Evolutionary conservation across 352 stramenopile genomes (phyloP).

Genomic region (Phytophthora agathidicida): DNA sequence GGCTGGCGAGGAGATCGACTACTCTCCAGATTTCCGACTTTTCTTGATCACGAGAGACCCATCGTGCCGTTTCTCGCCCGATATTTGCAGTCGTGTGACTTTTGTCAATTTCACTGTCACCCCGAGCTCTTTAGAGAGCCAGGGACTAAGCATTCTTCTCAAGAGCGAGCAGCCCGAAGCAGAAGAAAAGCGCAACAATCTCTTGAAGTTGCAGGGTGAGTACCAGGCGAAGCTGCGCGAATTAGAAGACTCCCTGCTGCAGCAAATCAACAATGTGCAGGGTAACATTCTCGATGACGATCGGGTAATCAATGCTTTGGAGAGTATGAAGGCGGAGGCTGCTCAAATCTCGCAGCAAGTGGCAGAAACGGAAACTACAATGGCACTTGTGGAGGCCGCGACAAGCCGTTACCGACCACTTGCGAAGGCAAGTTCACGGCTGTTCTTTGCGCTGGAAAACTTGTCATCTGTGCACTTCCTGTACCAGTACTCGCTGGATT

Average conservation of each 20-base stretch:
- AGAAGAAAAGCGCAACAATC: constrained; percentile 94
- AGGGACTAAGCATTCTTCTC: constrained; percentile 96
- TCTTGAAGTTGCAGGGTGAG: constrained; percentile 98
- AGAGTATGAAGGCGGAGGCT: constrained; percentile 98
- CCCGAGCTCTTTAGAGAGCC: constrained; percentile 96
- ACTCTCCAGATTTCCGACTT: constrained; percentile 98
- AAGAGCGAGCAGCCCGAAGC: constrained; percentile 98
- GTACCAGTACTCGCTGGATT: constrained; percentile 99
- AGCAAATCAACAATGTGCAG: constrained; percentile 98
- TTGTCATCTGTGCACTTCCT: constrained; percentile 97
- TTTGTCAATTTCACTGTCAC: constrained; percentile 99
- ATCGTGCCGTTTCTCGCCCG: constrained; percentile 97
- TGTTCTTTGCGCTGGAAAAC: constrained; percentile 94
- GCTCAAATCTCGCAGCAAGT: constrained; percentile 94
- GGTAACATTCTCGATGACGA: constrained; percentile 99
- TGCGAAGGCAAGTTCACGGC: constrained; percentile 82
- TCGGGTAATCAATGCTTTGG: constrained; percentile 97
- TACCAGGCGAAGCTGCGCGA: constrained; percentile 97
- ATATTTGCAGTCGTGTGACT: constrained; percentile 98
- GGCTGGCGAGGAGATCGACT: constrained; percentile 99
- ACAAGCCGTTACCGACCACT: constrained; percentile 97
- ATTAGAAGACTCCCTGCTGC: constrained; percentile 98
- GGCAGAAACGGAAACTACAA: constrained; percentile 80
- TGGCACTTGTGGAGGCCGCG: constrained; percentile 86
- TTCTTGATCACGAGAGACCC: constrained; percentile 99